phyloP scores from a whole-genome alignment of 306 rosid species.

The Lathyrus oleraceus region DNA sequence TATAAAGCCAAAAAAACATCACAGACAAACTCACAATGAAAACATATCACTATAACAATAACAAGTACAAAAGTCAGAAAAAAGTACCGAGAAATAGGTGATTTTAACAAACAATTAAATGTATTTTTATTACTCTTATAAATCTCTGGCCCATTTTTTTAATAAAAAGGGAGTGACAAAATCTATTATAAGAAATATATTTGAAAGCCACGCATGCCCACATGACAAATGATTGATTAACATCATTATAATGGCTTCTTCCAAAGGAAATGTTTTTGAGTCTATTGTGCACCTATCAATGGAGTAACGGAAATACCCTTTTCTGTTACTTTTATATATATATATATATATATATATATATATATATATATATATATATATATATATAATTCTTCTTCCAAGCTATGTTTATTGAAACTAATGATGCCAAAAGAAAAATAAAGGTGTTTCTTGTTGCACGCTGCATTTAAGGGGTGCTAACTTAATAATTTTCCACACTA shows the following conservation, averaged over 20 bases:
- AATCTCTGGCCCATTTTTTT: constrained; percentile 1
- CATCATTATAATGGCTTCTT: constrained; percentile 3
- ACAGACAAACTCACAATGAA: background rate
- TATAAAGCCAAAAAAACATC: constrained; percentile 14
- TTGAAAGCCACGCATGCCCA: background rate
- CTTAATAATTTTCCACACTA: background rate
- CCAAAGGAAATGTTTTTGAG: constrained; percentile 6
- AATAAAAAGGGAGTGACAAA: background rate
- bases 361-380: no score
- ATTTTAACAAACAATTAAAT: background rate
- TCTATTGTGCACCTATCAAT: background rate
- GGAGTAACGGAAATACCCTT: background rate
- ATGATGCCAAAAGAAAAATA: constrained; percentile 18
- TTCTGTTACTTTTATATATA: no score
- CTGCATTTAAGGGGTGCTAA: constrained; percentile 9
- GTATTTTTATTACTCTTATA: background rate
- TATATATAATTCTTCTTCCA: constrained; percentile 22
- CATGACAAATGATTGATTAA: constrained; percentile 7
- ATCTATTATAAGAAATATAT: background rate
- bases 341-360: no score
- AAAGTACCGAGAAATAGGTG: background rate
- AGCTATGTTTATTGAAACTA: constrained; percentile 15
- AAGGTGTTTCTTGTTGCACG: background rate
- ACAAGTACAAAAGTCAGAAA: background rate
- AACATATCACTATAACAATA: background rate